Percentiles rank a stretch among this genome's conserved stretches.
These are phyloP conservation scores for Alternaria consortialis DNA, from an alignment of 2,329 filamentous ascomycete genomes.

Conservation along the genomic window DNA sequence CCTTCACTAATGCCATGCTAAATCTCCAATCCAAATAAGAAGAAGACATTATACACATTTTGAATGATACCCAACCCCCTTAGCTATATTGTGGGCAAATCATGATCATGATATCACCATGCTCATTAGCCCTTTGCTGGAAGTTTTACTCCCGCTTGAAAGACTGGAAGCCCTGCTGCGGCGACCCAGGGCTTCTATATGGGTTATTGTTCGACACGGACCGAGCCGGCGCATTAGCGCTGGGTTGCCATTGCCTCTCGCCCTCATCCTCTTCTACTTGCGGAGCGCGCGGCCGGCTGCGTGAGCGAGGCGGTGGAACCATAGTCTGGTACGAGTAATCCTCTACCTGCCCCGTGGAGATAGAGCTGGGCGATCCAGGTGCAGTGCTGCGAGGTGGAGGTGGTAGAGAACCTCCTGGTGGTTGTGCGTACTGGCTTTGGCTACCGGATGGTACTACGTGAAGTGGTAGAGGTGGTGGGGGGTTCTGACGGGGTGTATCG, in stretches of 20 bases:
- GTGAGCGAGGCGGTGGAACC: slow-evolving; percentile 39
- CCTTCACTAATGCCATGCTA: neutral
- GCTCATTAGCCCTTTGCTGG: neutral
- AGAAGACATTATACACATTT: slow-evolving; percentile 1
- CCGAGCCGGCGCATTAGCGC: neutral
- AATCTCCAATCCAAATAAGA: neutral
- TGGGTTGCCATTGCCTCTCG: slow-evolving; percentile 25
- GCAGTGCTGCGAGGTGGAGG: slow-evolving; percentile 33
- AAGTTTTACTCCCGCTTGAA: slow-evolving; percentile 22
- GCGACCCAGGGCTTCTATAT: slow-evolving; percentile 14
- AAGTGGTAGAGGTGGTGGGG: slow-evolving; percentile 44
- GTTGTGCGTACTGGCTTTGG: slow-evolving; percentile 37
- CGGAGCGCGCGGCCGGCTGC: slow-evolving; percentile 25
- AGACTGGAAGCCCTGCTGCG: slow-evolving; percentile 6
- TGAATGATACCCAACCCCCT: neutral
- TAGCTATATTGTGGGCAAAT: neutral
- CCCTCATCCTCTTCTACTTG: slow-evolving; percentile 31
- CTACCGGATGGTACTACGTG: slow-evolving; percentile 32
- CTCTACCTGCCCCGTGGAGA: slow-evolving; percentile 45
- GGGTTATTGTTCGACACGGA: slow-evolving; percentile 25
- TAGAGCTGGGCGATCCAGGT: slow-evolving; percentile 42
- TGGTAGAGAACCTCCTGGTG: slow-evolving; percentile 23
- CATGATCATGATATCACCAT: neutral
- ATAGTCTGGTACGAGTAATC: slow-evolving; percentile 48
- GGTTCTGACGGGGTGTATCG: slow-evolving; percentile 28